Evolutionary conservation across 2,329 filamentous ascomycete genomes (phyloP), one percentile per base, ranked within the genome.

Genomic region (Cercospora canescens): DNA sequence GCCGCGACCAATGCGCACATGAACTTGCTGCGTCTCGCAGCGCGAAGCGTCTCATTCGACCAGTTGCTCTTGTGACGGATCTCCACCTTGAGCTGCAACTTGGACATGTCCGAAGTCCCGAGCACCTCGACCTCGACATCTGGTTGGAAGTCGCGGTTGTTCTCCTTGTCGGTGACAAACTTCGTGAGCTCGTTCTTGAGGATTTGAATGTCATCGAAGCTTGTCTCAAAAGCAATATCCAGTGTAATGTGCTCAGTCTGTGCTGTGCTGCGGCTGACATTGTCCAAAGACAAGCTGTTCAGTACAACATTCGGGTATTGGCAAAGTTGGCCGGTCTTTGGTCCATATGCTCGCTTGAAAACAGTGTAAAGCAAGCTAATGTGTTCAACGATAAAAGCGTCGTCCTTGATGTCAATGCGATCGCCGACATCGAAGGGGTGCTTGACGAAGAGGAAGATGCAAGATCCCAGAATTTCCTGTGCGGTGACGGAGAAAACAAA

Each of bases 361-460:
- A 97, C 89, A 0, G 93, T 96, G 82, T 93, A 98, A 3, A 99
- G 85, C 32, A 99, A 86, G 2, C 94, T 97, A 73, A 98, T 98
- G 77, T 94, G 92, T 79, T 98, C 93, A 11, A 99, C 95, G 4
- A 93, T 84, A 72, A 96, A 88, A 72, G 88, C 85, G 70, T 89
- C 85, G 66, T 82, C 81, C 9, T 63, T 67, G 69, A 98, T 91
- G 73, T 97, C 93, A 50, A 98, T 92, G 28, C 95, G 90, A 78
- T 99, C 95, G 67, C 94, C 94, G 24, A 98, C 93, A 77, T 99
- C 95, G 78, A 91, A 98, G 0, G 95, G 94, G 78, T 99, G 95
- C 83, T 99, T 99, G 83, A 98, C 93, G 75, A 99, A 99, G 1
- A 99, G 83, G 83, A 99, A 99, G 75, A 99, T 97, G 82, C 94